Conservation (phyloP, 2,329 filamentous ascomycete genomes). For the Didymella glomerata region DNA sequence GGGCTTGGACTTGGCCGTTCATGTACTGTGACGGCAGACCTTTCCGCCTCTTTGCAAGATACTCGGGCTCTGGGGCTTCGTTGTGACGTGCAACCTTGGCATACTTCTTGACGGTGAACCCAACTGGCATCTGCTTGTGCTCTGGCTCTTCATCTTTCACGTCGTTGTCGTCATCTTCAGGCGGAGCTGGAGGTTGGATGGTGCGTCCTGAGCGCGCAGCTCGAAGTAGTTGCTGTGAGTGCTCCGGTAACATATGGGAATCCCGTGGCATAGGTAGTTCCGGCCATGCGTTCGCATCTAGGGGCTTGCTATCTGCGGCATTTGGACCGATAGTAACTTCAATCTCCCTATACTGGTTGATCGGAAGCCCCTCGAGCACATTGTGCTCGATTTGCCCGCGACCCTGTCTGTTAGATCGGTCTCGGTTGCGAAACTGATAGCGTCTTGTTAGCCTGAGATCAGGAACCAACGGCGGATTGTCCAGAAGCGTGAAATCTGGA, state of each 20-base stretch:
- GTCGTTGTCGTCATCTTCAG: slow-evolving; percentile 70
- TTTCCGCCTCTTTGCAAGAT: slow-evolving; percentile 68
- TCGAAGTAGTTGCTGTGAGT: slow-evolving; percentile 83
- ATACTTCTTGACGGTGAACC: slow-evolving; percentile 67
- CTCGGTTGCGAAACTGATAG: slow-evolving; percentile 63
- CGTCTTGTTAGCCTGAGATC: slow-evolving; percentile 31
- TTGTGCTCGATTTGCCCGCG: slow-evolving; percentile 70
- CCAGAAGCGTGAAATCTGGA: not conserved
- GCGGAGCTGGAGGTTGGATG: slow-evolving; percentile 75
- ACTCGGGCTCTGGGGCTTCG: slow-evolving; percentile 68
- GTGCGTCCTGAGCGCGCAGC: slow-evolving; percentile 79
- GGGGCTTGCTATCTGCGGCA: slow-evolving; percentile 67
- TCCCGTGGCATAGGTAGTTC: slow-evolving; percentile 92
- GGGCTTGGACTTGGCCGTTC: slow-evolving; percentile 34
- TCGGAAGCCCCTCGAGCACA: slow-evolving; percentile 77
- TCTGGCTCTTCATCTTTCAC: slow-evolving; percentile 56
- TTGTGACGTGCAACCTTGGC: slow-evolving; percentile 63
- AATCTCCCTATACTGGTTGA: slow-evolving; percentile 87
- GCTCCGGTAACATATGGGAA: slow-evolving; percentile 75
- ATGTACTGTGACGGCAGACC: slow-evolving; percentile 61
- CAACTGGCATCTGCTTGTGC: slow-evolving; percentile 56
- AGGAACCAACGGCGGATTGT: not conserved
- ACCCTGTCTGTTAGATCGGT: slow-evolving; percentile 65
- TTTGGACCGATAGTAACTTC: slow-evolving; percentile 71
- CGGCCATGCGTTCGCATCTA: slow-evolving; percentile 72